Evolutionary conservation across 805 yeast species (phyloP).

Genomic region (Sungouiella blattae): DNA sequence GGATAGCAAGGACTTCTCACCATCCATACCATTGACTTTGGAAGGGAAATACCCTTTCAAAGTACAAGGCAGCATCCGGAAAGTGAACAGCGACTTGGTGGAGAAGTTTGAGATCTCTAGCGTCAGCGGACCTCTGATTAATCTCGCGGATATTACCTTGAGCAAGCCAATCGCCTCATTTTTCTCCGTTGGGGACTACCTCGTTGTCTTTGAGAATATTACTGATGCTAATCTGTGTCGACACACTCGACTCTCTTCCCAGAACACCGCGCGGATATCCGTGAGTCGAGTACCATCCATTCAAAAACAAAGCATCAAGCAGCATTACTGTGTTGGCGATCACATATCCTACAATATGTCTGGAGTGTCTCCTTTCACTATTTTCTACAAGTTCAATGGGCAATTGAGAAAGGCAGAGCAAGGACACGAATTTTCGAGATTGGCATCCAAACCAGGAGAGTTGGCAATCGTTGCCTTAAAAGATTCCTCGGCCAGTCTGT

Average conservation of each 20-base stretch:
- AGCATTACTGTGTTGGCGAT: conserved; percentile 88
- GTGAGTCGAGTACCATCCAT: conserved; percentile 79
- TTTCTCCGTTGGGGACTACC: conserved; percentile 68
- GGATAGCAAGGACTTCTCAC: conserved; percentile 20
- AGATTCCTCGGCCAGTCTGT: conserved; percentile 70
- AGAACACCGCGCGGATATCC: conserved; percentile 47
- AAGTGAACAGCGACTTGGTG: conserved; percentile 55
- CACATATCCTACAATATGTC: conserved; percentile 69
- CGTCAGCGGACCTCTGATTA: conserved; percentile 27
- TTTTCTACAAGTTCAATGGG: conserved; percentile 72
- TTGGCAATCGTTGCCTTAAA: conserved; percentile 62
- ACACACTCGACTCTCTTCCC: conserved; percentile 34
- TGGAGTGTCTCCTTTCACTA: conserved; percentile 77
- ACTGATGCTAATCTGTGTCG: conserved; percentile 70
- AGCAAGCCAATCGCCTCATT: conserved; percentile 26
- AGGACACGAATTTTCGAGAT: conserved; percentile 48
- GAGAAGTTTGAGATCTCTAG: conserved; percentile 18
- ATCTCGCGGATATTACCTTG: conserved; percentile 9
- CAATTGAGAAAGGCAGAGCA: conserved; percentile 54
- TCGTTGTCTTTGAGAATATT: conserved; percentile 54
- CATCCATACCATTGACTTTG: conserved; percentile 49
- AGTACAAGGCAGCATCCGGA: conserved; percentile 54
- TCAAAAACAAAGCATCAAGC: conserved; percentile 19
- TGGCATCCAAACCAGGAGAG: conserved; percentile 81
- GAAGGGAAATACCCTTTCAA: conserved; percentile 62